phyloP scores from a whole-genome alignment of 495 filamentous ascomycete genomes.

The Aspergillus incahuasiensis region DNA sequence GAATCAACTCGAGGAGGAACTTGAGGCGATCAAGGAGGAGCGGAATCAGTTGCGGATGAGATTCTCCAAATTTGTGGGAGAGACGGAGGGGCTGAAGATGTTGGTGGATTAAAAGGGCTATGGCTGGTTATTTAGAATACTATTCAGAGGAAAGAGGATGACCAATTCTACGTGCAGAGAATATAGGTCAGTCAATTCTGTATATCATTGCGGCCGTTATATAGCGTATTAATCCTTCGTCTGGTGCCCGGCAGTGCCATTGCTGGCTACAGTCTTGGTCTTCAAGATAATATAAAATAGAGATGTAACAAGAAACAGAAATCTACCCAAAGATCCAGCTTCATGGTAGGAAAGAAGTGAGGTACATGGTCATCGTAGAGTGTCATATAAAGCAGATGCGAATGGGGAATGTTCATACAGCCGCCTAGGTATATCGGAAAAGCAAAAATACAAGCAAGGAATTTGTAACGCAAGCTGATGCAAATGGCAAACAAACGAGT shows the following conservation, averaged over 20 bases:
- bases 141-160: too few species aligned
- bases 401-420: slow-evolving; percentile 8
- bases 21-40: background rate
- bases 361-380: slow-evolving; percentile 1
- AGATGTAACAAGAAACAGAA: slow-evolving; percentile 3
- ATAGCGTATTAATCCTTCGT: slow-evolving; percentile 7
- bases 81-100: background rate
- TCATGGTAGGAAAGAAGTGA: slow-evolving; percentile 12
- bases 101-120: background rate
- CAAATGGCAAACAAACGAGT: background rate
- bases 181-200: background rate
- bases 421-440: background rate
- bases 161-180: too few species aligned
- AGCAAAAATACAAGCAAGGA: background rate
- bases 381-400: background rate
- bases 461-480: background rate
- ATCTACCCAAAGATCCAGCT: slow-evolving; percentile 16
- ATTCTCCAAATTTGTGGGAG: background rate
- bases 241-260: slow-evolving; percentile 4
- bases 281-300: background rate
- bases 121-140: too few species aligned
- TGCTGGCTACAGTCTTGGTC: slow-evolving; percentile 10
- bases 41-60: background rate
- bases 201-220: background rate
- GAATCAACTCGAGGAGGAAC: slow-evolving; percentile 1